Percentiles rank a stretch among this genome's conserved stretches.
These are phyloP conservation scores for Rehmannia glutinosa DNA, from an alignment of 257 asterid species.

Conservation along the genomic window DNA sequence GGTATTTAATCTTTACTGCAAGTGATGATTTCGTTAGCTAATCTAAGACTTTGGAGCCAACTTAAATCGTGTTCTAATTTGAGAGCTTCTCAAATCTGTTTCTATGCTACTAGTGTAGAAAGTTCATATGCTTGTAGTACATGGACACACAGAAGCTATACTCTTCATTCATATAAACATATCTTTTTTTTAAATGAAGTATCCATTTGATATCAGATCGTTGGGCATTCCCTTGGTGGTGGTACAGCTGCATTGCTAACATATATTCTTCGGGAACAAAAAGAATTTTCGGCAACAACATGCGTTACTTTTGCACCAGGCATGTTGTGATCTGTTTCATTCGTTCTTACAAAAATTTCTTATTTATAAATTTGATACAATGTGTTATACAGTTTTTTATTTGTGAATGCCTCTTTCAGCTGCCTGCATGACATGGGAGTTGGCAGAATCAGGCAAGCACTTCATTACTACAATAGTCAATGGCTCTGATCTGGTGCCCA, in stretches of 20 bases:
- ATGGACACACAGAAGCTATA: not conserved
- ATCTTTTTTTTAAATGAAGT: not conserved
- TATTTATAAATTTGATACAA: not conserved
- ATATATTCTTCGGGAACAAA: slow-evolving; percentile 77
- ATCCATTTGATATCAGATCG: slow-evolving; percentile 44
- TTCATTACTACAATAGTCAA: slow-evolving; percentile 73
- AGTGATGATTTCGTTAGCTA: no score
- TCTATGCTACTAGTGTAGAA: not conserved
- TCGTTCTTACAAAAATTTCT: not conserved
- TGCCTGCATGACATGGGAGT: slow-evolving; percentile 89
- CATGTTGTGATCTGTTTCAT: slow-evolving; percentile 17
- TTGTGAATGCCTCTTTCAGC: slow-evolving; percentile 33
- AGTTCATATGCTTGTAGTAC: not conserved
- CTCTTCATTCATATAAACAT: not conserved
- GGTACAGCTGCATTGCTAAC: slow-evolving; percentile 90
- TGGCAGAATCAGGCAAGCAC: slow-evolving; percentile 82
- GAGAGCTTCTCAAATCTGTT: not conserved
- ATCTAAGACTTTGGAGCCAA: no score
- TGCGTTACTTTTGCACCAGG: slow-evolving; percentile 89
- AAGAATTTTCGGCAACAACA: slow-evolving; percentile 60
- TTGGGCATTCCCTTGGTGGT: slow-evolving; percentile 95
- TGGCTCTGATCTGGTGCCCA: slow-evolving; percentile 89
- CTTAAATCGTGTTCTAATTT: not conserved
- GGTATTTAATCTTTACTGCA: not conserved
- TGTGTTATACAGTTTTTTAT: slow-evolving; percentile 1